Conservation (phyloP, 75 land plant species). For the Pinus albicaulis region DNA sequence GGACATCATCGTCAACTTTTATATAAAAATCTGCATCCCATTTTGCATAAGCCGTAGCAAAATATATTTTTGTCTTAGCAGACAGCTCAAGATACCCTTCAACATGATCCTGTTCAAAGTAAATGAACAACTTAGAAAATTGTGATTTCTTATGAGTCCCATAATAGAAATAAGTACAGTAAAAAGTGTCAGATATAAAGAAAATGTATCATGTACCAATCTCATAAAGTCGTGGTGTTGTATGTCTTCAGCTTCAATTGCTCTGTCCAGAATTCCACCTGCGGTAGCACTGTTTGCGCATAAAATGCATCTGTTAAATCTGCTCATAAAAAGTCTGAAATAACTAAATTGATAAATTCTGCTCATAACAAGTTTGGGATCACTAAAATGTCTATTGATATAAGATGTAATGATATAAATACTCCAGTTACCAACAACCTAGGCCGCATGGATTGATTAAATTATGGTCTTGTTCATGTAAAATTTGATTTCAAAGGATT, state of each 20-base stretch:
- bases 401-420: neutral
- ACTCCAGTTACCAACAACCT: neutral
- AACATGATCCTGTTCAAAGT: conserved; percentile 31
- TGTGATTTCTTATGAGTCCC: no score
- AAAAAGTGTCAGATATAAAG: no score
- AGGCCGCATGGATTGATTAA: neutral
- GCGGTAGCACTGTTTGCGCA: conserved; percentile 49
- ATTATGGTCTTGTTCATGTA: neutral
- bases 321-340: neutral
- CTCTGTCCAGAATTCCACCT: conserved; percentile 69
- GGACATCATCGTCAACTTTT: conserved; percentile 63
- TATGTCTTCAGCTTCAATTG: conserved; percentile 70
- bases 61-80: conserved; percentile 67
- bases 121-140: no score
- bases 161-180: no score
- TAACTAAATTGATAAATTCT: no score
- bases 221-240: conserved; percentile 78
- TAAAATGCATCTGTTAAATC: neutral
- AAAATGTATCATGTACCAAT: conserved; percentile 29
- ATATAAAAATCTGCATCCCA: conserved; percentile 76
- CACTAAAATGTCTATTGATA: neutral
- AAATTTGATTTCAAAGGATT: neutral
- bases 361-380: neutral
- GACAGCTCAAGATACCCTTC: conserved; percentile 74
- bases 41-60: conserved; percentile 53